Evolutionary conservation across 73 alveolate species (phyloP).

Genomic region (Paraurostyla sp.): DNA sequence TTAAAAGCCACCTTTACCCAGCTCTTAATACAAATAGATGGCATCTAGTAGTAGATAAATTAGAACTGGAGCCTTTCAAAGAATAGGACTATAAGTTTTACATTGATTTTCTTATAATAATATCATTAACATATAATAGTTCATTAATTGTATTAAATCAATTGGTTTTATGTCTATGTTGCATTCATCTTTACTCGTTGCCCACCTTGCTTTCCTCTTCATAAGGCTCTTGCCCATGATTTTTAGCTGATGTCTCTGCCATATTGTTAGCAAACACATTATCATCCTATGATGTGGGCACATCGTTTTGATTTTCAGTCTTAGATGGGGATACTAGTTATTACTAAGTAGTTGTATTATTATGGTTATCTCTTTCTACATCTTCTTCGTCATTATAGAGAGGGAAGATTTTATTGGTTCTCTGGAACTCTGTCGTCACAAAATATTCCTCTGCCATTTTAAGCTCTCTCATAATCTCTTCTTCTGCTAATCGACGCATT

Average conservation of each 20-base stretch:
- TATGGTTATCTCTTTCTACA: background rate
- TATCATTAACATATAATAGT: too few relatives aligned
- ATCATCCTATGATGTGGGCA: background rate
- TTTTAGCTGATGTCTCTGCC: background rate
- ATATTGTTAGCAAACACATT: background rate
- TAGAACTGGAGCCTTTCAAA: conserved; percentile 65
- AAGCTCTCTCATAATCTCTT: conserved; percentile 38
- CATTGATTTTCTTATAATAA: too few relatives aligned
- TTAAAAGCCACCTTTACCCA: background rate
- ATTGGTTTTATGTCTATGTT: background rate
- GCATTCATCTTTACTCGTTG: background rate
- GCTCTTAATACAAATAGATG: background rate
- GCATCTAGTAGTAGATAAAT: conserved; percentile 28
- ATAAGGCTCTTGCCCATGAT: background rate
- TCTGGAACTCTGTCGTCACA: background rate
- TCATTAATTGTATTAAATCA: too few relatives aligned
- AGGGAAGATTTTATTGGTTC: conserved; percentile 23
- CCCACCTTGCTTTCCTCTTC: conserved; percentile 8
- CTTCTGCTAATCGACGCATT: conserved; percentile 40
- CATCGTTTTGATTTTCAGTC: background rate
- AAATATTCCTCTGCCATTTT: conserved; percentile 39
- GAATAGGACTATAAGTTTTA: too few relatives aligned
- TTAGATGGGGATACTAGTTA: too few relatives aligned
- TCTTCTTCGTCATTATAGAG: conserved; percentile 6
- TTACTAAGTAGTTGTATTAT: background rate